Evolutionary conservation across 805 yeast genomes (phyloP), one percentile per base, ranked within the genome.

Genomic region (Monosporozyma unispora): DNA sequence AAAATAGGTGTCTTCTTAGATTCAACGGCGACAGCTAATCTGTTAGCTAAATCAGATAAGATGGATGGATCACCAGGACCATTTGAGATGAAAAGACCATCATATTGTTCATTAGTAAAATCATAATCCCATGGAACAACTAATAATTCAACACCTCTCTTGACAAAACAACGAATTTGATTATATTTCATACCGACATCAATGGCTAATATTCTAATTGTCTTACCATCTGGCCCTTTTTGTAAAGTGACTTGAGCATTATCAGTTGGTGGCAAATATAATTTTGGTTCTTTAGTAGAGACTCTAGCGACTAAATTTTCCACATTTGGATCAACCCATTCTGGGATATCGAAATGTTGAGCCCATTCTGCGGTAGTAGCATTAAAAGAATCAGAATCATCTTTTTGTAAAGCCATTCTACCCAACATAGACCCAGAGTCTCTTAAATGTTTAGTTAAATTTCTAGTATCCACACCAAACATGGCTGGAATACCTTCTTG

Each of bases 61-160:
- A 86, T 87, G 42, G 93, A 79, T 50, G 99, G 99, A 72, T 93
- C 98, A 79, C 99, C 99, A 27, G 99, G 99, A 74, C 99, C 99
- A 70, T 93, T 93, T 49, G 97, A 90, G 57, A 91, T 75, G 70
- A 93, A 93, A 61, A 93, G 76, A 75, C 99, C 99, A 68, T 93
- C 99, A 66, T 84, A 93, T 54, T 81, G 76, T 69, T 88, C 96
- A 46, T 70, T 62, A 54, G 85, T 73, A 68, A 85, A 83, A 69
- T 89, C 96, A 65, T 89, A 82, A 67, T 93, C 83, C 90, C 91
- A 91, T 53, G 99, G 98, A 45, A 93, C 97, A 49, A 93, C 97
- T 65, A 81, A 79, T 58, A 93, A 76, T 72, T 95, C 97, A 47
- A 93, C 96, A 68, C 99, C 99, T 64, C 99, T 84, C 66, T 81